A percentile compares a stretch with the other conserved stretches of the same genome.
These are phyloP conservation scores for Gentiana macrophylla DNA, from an alignment of 257 asterid genomes.

Conservation along the genomic window DNA sequence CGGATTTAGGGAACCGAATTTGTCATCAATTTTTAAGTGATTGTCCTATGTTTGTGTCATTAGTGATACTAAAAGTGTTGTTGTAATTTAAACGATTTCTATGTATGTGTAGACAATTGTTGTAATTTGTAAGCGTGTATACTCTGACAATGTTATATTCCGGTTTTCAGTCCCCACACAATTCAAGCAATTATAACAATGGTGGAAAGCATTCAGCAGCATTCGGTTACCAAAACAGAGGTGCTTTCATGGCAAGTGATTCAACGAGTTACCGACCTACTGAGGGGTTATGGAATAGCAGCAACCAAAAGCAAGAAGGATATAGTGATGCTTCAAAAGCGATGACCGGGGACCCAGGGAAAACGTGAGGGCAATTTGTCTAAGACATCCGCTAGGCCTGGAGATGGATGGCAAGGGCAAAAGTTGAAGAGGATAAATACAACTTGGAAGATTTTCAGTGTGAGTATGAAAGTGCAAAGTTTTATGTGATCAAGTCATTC, in stretches of 20 bases:
- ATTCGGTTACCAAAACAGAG: constrained; percentile 26
- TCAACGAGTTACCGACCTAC: constrained; percentile 30
- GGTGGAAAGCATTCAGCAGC: constrained; percentile 9
- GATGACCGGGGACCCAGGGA: constrained; percentile 85
- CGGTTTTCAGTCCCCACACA: too few relatives aligned
- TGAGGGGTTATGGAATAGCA: constrained; percentile 38
- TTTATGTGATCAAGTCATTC: constrained; percentile 64
- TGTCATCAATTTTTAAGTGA: too few relatives aligned
- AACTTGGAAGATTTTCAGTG: constrained; percentile 47
- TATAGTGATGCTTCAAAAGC: constrained; percentile 33
- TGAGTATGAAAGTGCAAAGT: constrained; percentile 54
- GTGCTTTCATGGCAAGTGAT: constrained; percentile 27
- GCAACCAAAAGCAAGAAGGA: constrained; percentile 38
- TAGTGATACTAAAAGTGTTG: too few relatives aligned
- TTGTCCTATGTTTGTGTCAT: too few relatives aligned
- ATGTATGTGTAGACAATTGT: too few relatives aligned
- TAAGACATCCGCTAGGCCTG: constrained; percentile 17
- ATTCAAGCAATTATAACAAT: too few relatives aligned
- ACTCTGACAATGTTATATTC: too few relatives aligned
- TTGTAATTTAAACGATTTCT: too few relatives aligned
- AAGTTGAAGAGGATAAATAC: constrained; percentile 34
- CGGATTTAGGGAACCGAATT: too few relatives aligned
- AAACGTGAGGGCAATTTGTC: constrained; percentile 17
- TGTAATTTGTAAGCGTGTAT: too few relatives aligned
- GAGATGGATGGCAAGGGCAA: constrained; percentile 25